Evolutionary conservation across 345 rosid genomes (phyloP).

Genomic region (Pugionium cornutum): DNA sequence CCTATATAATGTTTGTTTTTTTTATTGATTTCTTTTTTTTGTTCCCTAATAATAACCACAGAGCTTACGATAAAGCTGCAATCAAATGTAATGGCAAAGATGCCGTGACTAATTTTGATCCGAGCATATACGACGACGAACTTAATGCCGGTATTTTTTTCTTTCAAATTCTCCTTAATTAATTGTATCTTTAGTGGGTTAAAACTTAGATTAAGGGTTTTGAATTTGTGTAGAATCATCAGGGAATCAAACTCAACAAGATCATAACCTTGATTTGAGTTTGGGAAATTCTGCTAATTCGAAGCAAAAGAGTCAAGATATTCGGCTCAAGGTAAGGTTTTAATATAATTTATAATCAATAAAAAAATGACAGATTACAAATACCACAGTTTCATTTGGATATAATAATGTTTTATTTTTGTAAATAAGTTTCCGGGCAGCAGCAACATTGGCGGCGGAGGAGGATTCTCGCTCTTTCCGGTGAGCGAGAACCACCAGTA

Average conservation of each 20-base stretch:
- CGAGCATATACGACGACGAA: conserved; percentile 61
- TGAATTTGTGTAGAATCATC: conserved; percentile 45
- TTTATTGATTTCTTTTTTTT: background rate
- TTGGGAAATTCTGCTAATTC: conserved; percentile 63
- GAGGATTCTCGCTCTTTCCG: conserved; percentile 63
- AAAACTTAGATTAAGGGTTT: background rate
- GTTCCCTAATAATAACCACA: conserved; percentile 30
- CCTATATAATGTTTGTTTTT: background rate
- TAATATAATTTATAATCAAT: background rate
- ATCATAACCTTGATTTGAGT: conserved; percentile 90
- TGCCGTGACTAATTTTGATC: conserved; percentile 89
- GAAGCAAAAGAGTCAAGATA: conserved; percentile 38
- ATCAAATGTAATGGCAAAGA: conserved; percentile 84
- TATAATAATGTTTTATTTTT: background rate
- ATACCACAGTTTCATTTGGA: background rate
- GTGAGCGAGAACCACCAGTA: conserved; percentile 42
- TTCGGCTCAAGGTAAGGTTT: conserved; percentile 37
- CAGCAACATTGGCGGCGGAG: conserved; percentile 53
- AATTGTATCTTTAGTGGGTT: background rate
- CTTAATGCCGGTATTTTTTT: conserved; percentile 33
- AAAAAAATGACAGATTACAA: no score
- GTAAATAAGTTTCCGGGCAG: conserved; percentile 58
- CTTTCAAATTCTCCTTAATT: background rate
- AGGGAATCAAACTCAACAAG: conserved; percentile 42
- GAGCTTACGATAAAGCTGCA: conserved; percentile 97